These are phyloP conservation scores for Penicillium palitans DNA, from an alignment of 2,329 filamentous ascomycete genomes.

Conservation along the genomic window DNA sequence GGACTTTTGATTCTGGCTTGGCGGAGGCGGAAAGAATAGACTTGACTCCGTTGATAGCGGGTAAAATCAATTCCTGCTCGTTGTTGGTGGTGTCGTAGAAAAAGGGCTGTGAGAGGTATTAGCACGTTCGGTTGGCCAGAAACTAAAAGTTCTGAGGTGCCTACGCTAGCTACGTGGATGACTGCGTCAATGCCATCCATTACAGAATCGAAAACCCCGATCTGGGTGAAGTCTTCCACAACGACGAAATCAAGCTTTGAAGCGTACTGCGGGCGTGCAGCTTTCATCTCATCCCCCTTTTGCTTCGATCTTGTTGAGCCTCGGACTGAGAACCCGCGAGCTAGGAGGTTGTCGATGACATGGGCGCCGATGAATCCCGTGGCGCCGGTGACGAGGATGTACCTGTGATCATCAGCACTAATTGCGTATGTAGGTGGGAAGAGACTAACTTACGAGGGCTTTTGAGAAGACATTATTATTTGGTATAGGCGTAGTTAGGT, in stretches of 20 bases:
- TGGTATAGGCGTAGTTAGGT: neutral
- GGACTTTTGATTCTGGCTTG: slow-evolving; percentile 19
- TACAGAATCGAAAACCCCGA: slow-evolving; percentile 39
- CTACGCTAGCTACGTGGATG: slow-evolving; percentile 49
- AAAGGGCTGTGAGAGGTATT: slow-evolving; percentile 38
- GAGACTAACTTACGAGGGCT: slow-evolving; percentile 4
- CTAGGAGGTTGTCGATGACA: slow-evolving; percentile 29
- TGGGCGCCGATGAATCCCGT: slow-evolving; percentile 34
- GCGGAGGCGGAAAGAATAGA: slow-evolving; percentile 42
- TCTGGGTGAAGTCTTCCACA: slow-evolving; percentile 46
- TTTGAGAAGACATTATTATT: slow-evolving; percentile 3
- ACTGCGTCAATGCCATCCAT: slow-evolving; percentile 47
- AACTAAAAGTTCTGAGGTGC: slow-evolving; percentile 10
- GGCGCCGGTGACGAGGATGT: slow-evolving; percentile 30
- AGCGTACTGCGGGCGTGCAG: slow-evolving; percentile 39
- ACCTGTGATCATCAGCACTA: slow-evolving; percentile 6
- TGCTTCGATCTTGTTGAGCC: slow-evolving; percentile 24
- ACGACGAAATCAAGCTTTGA: slow-evolving; percentile 45
- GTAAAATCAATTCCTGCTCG: slow-evolving; percentile 46
- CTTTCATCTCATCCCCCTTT: slow-evolving; percentile 38
- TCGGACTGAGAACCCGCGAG: slow-evolving; percentile 25
- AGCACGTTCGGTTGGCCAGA: neutral
- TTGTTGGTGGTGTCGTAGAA: slow-evolving; percentile 48
- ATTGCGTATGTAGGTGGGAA: rapidly evolving
- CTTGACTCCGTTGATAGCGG: slow-evolving; percentile 50